phyloP scores from a whole-genome alignment of 2,329 filamentous ascomycete genomes.

The Emericellopsis cladophorae region DNA sequence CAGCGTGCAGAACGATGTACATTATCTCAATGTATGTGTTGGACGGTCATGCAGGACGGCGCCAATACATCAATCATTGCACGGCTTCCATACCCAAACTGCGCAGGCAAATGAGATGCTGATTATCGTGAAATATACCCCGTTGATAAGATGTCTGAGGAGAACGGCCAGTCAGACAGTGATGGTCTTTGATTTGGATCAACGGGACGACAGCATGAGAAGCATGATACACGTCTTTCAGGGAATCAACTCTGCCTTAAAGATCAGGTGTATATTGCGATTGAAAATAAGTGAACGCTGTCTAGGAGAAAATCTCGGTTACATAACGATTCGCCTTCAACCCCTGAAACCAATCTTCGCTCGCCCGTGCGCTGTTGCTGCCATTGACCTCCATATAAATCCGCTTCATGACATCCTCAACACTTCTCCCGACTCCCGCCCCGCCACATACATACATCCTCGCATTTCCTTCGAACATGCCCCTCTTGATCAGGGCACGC shows the following conservation, averaged over 20 bases:
- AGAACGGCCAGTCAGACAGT: too few species aligned
- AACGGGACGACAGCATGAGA: not conserved
- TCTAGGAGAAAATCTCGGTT: not conserved
- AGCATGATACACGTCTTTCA: not conserved
- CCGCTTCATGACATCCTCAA: not conserved
- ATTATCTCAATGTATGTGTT: too few species aligned
- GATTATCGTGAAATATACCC: too few species aligned
- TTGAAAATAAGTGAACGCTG: not conserved
- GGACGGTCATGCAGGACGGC: too few species aligned
- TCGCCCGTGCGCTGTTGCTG: not conserved
- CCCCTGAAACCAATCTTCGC: not conserved
- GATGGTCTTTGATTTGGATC: too few species aligned
- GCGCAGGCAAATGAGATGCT: too few species aligned
- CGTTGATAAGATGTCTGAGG: too few species aligned
- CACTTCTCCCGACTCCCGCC: not conserved
- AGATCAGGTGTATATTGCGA: not conserved
- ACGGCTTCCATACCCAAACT: too few species aligned
- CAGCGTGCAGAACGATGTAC: too few species aligned
- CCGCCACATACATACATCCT: conserved; percentile 49
- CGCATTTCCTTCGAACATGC: conserved; percentile 22
- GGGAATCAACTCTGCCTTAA: not conserved
- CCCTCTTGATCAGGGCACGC: conserved; percentile 11
- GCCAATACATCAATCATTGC: too few species aligned
- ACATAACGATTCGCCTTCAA: not conserved
- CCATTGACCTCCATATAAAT: not conserved